Evolutionary conservation across 257 asterid species (phyloP).

Genomic region (Nicotiana sylvestris): DNA sequence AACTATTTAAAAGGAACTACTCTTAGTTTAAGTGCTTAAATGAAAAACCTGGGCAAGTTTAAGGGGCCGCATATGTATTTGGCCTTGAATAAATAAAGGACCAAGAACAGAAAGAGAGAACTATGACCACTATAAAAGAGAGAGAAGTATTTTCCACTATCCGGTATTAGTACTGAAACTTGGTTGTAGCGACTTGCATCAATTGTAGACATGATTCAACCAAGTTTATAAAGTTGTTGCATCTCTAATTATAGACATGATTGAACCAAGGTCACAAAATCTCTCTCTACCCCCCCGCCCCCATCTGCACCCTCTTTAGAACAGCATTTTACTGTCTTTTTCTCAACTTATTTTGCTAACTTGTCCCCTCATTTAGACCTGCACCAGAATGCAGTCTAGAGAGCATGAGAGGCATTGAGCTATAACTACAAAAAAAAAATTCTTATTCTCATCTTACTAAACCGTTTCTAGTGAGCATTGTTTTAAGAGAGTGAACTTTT

Average conservation of each 20-base stretch:
- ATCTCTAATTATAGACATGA: neutral
- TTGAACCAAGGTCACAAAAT: neutral
- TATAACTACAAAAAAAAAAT: neutral
- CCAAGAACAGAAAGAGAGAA: neutral
- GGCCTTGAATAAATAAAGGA: neutral
- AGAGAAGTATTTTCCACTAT: neutral
- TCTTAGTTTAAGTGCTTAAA: too few relatives aligned
- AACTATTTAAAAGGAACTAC: too few relatives aligned
- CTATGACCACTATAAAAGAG: neutral
- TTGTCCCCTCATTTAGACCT: constrained; percentile 4
- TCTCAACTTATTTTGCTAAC: neutral
- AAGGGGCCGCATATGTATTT: too few relatives aligned
- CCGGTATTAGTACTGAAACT: neutral
- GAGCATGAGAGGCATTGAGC: neutral
- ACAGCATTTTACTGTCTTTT: neutral
- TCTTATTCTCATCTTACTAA: neutral
- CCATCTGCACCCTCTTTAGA: neutral
- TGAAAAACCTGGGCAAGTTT: too few relatives aligned
- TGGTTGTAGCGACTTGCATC: neutral
- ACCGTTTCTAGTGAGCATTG: neutral
- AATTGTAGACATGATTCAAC: neutral
- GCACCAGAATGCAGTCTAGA: neutral
- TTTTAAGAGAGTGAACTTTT: neutral
- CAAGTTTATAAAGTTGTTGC: neutral
- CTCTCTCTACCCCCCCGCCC: neutral